Evolutionary conservation across 768 basidiomycete genomes (phyloP).

Genomic region (Rhodotorula sphaerocarpa): DNA sequence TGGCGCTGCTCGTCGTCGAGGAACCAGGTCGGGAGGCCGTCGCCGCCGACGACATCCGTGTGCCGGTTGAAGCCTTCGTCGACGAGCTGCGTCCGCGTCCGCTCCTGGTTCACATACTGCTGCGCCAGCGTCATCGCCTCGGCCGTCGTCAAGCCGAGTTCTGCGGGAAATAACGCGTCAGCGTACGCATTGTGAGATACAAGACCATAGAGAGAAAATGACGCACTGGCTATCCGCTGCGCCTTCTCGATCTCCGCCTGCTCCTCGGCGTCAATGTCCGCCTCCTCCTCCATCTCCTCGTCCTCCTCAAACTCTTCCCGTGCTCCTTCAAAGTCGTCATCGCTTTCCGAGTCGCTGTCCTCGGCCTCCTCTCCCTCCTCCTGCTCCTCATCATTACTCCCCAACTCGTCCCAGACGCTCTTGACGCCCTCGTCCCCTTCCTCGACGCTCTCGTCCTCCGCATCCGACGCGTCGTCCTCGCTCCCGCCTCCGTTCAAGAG

Average conservation of each 20-base stretch:
- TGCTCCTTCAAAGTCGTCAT: slow-evolving; percentile 67
- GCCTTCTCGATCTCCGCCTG: slow-evolving; percentile 53
- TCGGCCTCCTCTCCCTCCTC: slow-evolving; percentile 40
- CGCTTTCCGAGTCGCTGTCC: slow-evolving; percentile 40
- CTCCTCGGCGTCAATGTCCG: slow-evolving; percentile 60
- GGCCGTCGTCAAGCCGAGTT: slow-evolving; percentile 69
- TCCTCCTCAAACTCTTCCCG: slow-evolving; percentile 50
- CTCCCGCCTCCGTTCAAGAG: slow-evolving; percentile 35
- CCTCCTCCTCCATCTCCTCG: slow-evolving; percentile 63
- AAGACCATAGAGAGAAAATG: neutral
- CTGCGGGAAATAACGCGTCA: slow-evolving; percentile 46
- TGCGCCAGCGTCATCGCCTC: slow-evolving; percentile 89
- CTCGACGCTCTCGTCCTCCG: slow-evolving; percentile 18
- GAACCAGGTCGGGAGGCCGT: slow-evolving; percentile 90
- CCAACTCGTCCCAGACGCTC: slow-evolving; percentile 33
- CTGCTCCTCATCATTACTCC: slow-evolving; percentile 39
- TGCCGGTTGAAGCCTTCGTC: slow-evolving; percentile 94
- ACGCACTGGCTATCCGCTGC: slow-evolving; percentile 58
- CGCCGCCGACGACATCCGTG: slow-evolving; percentile 60
- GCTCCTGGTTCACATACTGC: slow-evolving; percentile 79
- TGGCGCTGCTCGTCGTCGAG: slow-evolving; percentile 88
- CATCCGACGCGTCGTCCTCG: slow-evolving; percentile 39
- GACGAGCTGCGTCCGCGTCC: slow-evolving; percentile 75
- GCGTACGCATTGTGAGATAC: neutral
- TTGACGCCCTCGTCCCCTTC: slow-evolving; percentile 27